These are phyloP conservation scores for Croton laevigatus DNA, from an alignment of 441 rosid genomes.

Conservation along the genomic window DNA sequence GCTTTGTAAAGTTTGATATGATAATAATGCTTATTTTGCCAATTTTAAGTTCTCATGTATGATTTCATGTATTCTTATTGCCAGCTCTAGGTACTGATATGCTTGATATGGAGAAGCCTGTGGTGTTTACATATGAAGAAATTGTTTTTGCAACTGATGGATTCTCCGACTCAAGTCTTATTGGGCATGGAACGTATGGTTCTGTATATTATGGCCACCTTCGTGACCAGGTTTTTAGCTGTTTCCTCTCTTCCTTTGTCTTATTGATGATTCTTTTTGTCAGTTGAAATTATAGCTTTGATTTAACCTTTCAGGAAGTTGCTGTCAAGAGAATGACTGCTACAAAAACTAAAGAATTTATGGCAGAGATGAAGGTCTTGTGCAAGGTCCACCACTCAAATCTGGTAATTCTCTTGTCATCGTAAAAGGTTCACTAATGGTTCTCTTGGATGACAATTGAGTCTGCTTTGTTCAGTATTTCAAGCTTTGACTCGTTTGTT, in stretches of 20 bases:
- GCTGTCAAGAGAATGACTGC: slow-evolving; percentile 94
- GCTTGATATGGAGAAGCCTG: slow-evolving; percentile 82
- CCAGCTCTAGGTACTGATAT: slow-evolving; percentile 71
- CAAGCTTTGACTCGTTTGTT: slow-evolving; percentile 31
- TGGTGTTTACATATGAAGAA: slow-evolving; percentile 79
- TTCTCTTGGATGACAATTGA: background rate
- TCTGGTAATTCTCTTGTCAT: slow-evolving; percentile 54
- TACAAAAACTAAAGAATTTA: slow-evolving; percentile 89
- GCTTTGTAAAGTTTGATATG: background rate
- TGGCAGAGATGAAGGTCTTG: slow-evolving; percentile 92
- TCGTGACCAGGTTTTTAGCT: slow-evolving; percentile 64
- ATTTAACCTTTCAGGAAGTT: slow-evolving; percentile 63
- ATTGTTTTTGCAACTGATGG: slow-evolving; percentile 77
- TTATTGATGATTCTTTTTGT: background rate
- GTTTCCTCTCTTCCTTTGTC: slow-evolving; percentile 5
- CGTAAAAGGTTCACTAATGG: background rate
- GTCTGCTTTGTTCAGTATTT: slow-evolving; percentile 16
- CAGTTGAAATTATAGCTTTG: background rate
- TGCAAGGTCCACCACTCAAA: slow-evolving; percentile 97
- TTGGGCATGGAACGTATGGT: slow-evolving; percentile 92
- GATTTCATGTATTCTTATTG: slow-evolving; percentile 11
- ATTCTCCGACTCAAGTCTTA: slow-evolving; percentile 80
- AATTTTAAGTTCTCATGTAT: slow-evolving; percentile 14
- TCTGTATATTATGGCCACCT: slow-evolving; percentile 78
- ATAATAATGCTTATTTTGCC: background rate